phyloP scores from a whole-genome alignment of 495 filamentous ascomycete species.

The Aspergillus egyptiacus region DNA sequence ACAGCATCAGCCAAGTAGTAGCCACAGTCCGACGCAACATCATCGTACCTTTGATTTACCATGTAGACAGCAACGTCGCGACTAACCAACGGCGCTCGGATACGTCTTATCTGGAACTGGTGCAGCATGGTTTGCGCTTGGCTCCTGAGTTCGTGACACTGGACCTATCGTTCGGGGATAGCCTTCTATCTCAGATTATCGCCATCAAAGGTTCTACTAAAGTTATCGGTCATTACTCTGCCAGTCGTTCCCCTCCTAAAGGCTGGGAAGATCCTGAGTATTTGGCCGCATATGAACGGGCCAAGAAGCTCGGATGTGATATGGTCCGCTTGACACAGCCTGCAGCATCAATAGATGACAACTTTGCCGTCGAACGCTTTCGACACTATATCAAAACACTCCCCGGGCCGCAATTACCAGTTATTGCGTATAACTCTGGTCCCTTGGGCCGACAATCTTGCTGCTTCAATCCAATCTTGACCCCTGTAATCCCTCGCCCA shows the following conservation, averaged over 20 bases:
- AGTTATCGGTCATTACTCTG: conserved; percentile 59
- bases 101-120: conserved; percentile 52
- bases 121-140: conserved; percentile 62
- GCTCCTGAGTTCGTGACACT: conserved; percentile 64
- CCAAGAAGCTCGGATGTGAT: conserved; percentile 41
- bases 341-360: conserved; percentile 36
- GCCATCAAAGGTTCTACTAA: conserved; percentile 53
- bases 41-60: conserved; percentile 49
- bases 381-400: conserved; percentile 29
- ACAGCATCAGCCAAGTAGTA: conserved; percentile 49
- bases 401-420: conserved; percentile 31
- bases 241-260: conserved; percentile 38
- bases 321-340: conserved; percentile 44
- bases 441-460: conserved; percentile 57
- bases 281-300: conserved; percentile 34
- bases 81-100: conserved; percentile 26
- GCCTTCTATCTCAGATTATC: conserved; percentile 49
- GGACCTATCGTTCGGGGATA: conserved; percentile 54
- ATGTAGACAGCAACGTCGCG: conserved; percentile 35
- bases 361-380: conserved; percentile 37
- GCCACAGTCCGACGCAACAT: conserved; percentile 58
- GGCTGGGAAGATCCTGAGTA: conserved; percentile 37
- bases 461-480: conserved; percentile 59
- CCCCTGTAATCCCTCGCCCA: conserved; percentile 47
- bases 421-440: conserved; percentile 70